Conservation (phyloP, 1,284 basidiomycete genomes). For the Austroboletus novae-zelandiae region DNA sequence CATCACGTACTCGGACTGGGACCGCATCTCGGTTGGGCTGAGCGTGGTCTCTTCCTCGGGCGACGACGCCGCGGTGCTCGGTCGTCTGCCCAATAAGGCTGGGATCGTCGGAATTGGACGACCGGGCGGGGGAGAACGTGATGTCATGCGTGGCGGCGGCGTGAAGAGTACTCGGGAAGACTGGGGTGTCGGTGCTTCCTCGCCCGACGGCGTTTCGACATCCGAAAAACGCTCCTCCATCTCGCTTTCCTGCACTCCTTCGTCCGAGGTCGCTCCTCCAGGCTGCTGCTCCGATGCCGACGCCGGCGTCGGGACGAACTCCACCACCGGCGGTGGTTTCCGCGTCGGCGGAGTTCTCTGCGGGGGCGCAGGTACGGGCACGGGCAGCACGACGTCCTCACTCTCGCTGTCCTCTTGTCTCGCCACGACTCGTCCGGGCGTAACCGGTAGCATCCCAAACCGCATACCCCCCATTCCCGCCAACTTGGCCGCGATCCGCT, state of each 20-base stretch:
- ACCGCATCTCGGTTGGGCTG: too few relatives aligned
- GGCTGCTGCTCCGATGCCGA: slow-evolving; percentile 23
- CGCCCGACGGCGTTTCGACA: slow-evolving; percentile 11
- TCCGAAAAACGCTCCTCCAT: slow-evolving; percentile 52
- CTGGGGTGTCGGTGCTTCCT: slow-evolving; percentile 22
- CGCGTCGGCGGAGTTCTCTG: slow-evolving; percentile 35
- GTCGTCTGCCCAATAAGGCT: slow-evolving; percentile 29
- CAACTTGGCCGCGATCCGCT: slow-evolving; percentile 65
- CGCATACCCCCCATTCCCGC: slow-evolving; percentile 75
- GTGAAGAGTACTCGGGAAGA: slow-evolving; percentile 31
- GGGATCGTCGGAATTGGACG: slow-evolving; percentile 42
- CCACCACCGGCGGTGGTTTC: slow-evolving; percentile 36
- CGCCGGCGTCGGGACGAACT: slow-evolving; percentile 34
- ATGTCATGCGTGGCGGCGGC: slow-evolving; percentile 31
- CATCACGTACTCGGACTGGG: slow-evolving; percentile 58
- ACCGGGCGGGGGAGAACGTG: slow-evolving; percentile 24
- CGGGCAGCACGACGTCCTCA: slow-evolving; percentile 18
- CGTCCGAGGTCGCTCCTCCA: slow-evolving; percentile 42
- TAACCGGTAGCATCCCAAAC: slow-evolving; percentile 61
- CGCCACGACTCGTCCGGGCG: slow-evolving; percentile 10
- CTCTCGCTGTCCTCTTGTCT: slow-evolving; percentile 32
- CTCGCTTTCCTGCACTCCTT: slow-evolving; percentile 64
- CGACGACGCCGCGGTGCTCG: slow-evolving; percentile 24
- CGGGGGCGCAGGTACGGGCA: slow-evolving; percentile 23
- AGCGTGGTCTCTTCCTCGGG: slow-evolving; percentile 26